Percentiles rank a stretch among this genome's conserved stretches.
These are phyloP conservation scores for Phytophthora crassamura DNA, from an alignment of 352 stramenopile species.

Conservation along the genomic window DNA sequence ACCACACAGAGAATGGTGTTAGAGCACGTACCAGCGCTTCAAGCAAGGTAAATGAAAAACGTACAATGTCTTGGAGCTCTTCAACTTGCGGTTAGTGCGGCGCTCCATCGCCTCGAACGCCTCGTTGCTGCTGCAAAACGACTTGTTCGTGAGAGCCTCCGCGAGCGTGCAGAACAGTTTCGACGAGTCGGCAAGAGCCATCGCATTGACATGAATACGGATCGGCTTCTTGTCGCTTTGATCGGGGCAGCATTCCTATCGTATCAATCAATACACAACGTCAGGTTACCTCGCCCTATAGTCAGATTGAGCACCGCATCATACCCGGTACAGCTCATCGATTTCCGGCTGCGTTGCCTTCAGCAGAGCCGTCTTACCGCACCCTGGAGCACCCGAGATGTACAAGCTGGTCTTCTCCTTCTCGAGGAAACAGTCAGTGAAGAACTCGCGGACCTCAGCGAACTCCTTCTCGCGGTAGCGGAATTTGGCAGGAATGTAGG, in stretches of 20 bases:
- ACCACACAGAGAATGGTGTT: not conserved
- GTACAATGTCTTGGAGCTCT: slow-evolving; percentile 65
- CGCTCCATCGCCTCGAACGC: slow-evolving; percentile 77
- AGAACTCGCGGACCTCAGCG: slow-evolving; percentile 59
- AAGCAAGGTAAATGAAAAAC: not conserved
- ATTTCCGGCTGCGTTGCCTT: slow-evolving; percentile 61
- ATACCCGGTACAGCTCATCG: slow-evolving; percentile 58
- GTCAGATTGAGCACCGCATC: not conserved
- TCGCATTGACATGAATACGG: slow-evolving; percentile 75
- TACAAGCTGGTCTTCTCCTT: slow-evolving; percentile 72
- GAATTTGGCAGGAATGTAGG: slow-evolving; percentile 54
- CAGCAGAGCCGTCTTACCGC: slow-evolving; percentile 80
- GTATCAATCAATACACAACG: slow-evolving; percentile 8
- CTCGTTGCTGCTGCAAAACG: slow-evolving; percentile 47
- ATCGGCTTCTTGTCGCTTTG: slow-evolving; percentile 47
- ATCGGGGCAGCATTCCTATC: slow-evolving; percentile 40
- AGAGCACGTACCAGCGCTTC: not conserved
- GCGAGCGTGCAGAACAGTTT: slow-evolving; percentile 69
- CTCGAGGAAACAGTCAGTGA: slow-evolving; percentile 59
- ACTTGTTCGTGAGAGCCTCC: slow-evolving; percentile 52
- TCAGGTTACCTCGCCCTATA: slow-evolving; percentile 12
- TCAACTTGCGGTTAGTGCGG: slow-evolving; percentile 47
- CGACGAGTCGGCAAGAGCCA: slow-evolving; percentile 59
- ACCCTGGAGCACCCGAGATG: slow-evolving; percentile 79
- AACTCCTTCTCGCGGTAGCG: slow-evolving; percentile 70